Evolutionary conservation across 2,329 filamentous ascomycete species (phyloP).

Genomic region (Dactylella cylindrospora): DNA sequence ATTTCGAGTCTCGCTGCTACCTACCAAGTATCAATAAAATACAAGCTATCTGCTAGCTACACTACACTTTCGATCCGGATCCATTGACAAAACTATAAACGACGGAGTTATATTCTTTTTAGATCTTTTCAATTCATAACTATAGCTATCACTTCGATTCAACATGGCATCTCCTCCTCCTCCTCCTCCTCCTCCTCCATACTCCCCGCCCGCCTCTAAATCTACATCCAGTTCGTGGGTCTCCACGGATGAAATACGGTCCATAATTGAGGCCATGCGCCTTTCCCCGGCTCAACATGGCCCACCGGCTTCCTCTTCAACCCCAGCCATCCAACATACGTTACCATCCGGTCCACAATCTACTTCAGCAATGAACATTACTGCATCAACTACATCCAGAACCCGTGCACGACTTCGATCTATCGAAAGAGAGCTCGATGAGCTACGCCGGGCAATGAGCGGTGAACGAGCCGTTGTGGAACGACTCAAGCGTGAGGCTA

Average conservation of each 20-base stretch:
- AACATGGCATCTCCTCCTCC: too few species aligned
- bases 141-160: too few species aligned
- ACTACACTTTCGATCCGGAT: too few species aligned
- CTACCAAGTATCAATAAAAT: too few species aligned
- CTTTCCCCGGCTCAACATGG: neutral
- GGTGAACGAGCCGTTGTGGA: neutral
- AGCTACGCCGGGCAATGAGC: neutral
- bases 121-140: too few species aligned
- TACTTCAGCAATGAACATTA: neutral
- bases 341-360: neutral
- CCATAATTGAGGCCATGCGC: neutral
- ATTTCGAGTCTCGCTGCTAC: too few species aligned
- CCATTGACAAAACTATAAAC: too few species aligned
- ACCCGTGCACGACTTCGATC: conserved; percentile 5
- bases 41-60: too few species aligned
- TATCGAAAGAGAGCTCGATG: neutral
- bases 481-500: neutral
- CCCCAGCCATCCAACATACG: neutral
- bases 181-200: too few species aligned
- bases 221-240: neutral
- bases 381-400: neutral
- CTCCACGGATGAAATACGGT: neutral
- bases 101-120: too few species aligned
- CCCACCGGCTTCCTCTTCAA: neutral
- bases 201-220: too few species aligned